phyloP scores from a whole-genome alignment of 176 grass and related monocot genomes.

The Triticum urartu region DNA sequence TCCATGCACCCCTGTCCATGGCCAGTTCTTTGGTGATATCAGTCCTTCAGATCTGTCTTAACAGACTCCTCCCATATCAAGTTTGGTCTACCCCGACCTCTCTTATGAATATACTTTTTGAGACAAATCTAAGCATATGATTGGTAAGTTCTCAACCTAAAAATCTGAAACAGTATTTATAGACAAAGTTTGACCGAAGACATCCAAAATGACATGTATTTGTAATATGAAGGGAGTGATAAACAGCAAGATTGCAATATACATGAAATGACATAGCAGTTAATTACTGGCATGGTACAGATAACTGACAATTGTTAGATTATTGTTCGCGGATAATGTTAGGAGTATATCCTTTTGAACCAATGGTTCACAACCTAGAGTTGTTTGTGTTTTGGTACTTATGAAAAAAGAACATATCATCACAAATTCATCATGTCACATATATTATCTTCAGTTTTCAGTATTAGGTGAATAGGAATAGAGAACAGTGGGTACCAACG shows the following conservation, averaged over 20 bases:
- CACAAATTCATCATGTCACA: neutral
- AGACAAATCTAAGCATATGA: too few species aligned
- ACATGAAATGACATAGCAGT: neutral
- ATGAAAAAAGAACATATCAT: neutral
- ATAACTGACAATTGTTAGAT: neutral
- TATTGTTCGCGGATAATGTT: neutral
- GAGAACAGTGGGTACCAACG: neutral
- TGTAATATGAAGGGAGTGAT: neutral
- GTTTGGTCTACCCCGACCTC: too few species aligned
- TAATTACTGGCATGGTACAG: neutral
- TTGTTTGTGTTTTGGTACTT: neutral
- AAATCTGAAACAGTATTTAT: neutral
- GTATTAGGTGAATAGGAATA: neutral
- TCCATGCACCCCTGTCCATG: too few species aligned
- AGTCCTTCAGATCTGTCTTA: too few species aligned
- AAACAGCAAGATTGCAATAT: neutral
- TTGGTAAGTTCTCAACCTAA: too few species aligned
- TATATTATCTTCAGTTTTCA: constrained; percentile 11
- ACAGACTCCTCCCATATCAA: too few species aligned
- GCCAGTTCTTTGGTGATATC: too few species aligned
- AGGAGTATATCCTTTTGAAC: neutral
- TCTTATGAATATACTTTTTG: too few species aligned
- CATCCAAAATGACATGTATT: neutral
- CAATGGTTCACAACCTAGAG: neutral
- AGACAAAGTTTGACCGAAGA: neutral